phyloP scores from a whole-genome alignment of 139 green algal genomes.

The Closterium sp. region DNA sequence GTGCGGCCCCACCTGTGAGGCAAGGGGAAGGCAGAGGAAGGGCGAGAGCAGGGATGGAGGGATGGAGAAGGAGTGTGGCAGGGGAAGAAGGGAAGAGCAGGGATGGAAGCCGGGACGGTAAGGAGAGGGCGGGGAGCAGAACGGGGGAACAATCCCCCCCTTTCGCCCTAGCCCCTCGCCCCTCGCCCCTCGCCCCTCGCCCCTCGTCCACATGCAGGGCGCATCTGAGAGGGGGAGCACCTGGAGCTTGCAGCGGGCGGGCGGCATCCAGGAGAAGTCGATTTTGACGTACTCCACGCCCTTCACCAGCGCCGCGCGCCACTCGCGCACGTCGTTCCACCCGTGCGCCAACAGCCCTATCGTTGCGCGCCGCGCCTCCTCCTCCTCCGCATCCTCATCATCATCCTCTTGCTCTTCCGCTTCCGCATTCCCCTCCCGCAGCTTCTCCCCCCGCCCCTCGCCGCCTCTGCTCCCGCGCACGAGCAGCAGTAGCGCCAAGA shows the following conservation, averaged over 20 bases:
- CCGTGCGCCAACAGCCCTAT: neutral
- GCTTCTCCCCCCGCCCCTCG: neutral
- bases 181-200: neutral
- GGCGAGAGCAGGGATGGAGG: neutral
- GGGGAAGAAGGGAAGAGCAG: neutral
- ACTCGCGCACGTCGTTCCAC: slow-evolving; percentile 2
- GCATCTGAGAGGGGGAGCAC: too few species aligned
- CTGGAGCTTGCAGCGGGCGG: too few species aligned
- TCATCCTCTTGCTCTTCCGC: neutral
- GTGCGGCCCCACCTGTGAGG: neutral
- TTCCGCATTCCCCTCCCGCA: neutral
- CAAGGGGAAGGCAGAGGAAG: neutral
- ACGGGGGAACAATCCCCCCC: neutral
- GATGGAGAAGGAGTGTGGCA: neutral
- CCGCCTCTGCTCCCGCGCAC: neutral
- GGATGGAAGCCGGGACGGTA: neutral
- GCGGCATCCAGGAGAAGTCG: neutral
- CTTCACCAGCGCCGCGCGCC: neutral
- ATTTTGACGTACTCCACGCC: neutral
- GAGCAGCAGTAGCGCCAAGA: neutral
- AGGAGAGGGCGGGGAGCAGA: neutral
- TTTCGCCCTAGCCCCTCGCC: too few species aligned
- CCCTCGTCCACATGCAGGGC: neutral
- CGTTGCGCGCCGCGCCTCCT: neutral
- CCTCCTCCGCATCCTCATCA: neutral